phyloP scores from a whole-genome alignment of 768 basidiomycete genomes.

The Albatrellus ellisii region DNA sequence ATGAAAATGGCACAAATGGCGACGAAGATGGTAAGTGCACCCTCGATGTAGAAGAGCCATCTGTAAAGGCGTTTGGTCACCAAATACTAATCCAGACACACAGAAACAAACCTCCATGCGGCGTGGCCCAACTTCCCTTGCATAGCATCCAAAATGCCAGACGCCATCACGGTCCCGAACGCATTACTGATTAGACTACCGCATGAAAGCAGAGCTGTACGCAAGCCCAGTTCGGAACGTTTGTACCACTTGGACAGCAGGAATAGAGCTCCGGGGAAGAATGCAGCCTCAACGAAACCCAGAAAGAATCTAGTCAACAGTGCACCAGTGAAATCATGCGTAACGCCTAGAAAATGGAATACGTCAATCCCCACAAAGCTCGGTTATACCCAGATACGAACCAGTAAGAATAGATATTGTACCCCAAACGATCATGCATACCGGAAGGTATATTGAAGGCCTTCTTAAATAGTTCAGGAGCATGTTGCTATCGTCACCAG shows the following conservation, averaged over 20 bases:
- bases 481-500: conserved; percentile 41
- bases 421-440: conserved; percentile 63
- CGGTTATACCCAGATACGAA: conserved; percentile 1
- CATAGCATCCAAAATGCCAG: conserved; percentile 62
- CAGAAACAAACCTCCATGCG: conserved; percentile 47
- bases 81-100: not conserved
- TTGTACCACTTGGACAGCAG: conserved; percentile 65
- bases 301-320: conserved; percentile 63
- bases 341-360: conserved; percentile 3
- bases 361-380: too few species aligned
- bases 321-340: conserved; percentile 37
- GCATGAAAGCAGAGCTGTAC: conserved; percentile 56
- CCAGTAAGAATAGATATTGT: conserved; percentile 27
- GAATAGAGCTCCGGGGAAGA: conserved; percentile 58
- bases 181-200: conserved; percentile 73
- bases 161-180: conserved; percentile 68
- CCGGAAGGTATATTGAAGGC: conserved; percentile 54
- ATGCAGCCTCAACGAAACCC: conserved; percentile 46
- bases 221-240: conserved; percentile 51
- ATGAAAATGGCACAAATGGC: conserved; percentile 44
- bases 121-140: conserved; percentile 52
- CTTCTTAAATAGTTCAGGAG: conserved; percentile 52
- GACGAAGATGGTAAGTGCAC: conserved; percentile 39
- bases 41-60: conserved; percentile 67
- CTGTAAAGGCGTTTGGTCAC: conserved; percentile 20